Base-by-base conservation (phyloP, 768 basidiomycete species). In the Lentinula guzmanii region DNA sequence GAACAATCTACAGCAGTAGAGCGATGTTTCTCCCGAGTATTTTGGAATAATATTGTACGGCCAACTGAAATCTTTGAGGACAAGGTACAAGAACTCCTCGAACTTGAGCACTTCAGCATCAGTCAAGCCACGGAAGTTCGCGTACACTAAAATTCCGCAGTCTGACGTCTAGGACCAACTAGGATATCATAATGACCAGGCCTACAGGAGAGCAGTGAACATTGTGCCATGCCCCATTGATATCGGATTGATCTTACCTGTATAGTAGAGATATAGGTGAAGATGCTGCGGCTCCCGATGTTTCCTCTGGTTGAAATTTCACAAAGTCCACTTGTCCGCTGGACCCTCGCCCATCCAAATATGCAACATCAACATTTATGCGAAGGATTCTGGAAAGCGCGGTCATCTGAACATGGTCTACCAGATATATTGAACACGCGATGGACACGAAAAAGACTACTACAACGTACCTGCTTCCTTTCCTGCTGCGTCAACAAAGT, bases 151-250 rank as follows among this genome's bases (percentile, higher is more conserved):
- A 28, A 0, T 31, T 4, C 48, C 8, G 28, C 48, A 50, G 2
- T 24, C 35, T 16, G 33, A 21, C 31, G 51, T 33, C 5, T 35
- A 3, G 58, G 18, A 8, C 46, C 37, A 11, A 66, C 63, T 55
- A 63, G 74, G 54, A 94, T 87, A 74, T 95, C 93, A 72, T 91
- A 95, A 70, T 95, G 93, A 8, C 93, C 93, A 18, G 93, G 93
- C 53, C 92, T 93, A 61, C 11, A 53, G 57, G 3, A 34, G n/a
- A 31, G 7, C 2, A 58, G 51, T 8, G 59, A n/a, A 11, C 59
- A 54, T 63, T 45, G 33, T 18, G 63, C 34, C 11, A 18, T 60
- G 41, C 10, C 9, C 39, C 39, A 37, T 42, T 11, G 62, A 51
- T 34, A 37, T 43, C 8, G 18, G 34, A 9, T 33, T 18, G 8